Evolutionary conservation across 805 yeast species (phyloP).

Genomic region (Kazachstania martiniae): DNA sequence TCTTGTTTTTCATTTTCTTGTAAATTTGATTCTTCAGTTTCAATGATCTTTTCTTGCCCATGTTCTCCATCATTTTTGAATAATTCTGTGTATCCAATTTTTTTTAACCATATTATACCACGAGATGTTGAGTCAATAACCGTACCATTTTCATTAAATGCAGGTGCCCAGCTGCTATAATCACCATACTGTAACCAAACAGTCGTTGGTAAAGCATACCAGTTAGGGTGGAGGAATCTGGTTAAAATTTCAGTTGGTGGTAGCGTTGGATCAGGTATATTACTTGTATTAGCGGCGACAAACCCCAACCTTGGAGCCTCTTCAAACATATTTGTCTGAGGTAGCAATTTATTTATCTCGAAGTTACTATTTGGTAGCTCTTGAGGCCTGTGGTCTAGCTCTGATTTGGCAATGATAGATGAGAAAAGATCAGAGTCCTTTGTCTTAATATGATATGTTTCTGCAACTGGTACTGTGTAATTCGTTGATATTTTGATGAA

Average conservation of each 20-base stretch:
- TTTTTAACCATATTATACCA: conserved; percentile 44
- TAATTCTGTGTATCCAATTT: conserved; percentile 37
- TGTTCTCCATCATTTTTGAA: conserved; percentile 10
- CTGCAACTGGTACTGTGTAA: conserved; percentile 45
- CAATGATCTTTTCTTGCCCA: conserved; percentile 9
- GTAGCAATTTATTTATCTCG: conserved; percentile 55
- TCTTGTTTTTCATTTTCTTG: conserved; percentile 4
- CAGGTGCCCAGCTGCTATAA: conserved; percentile 52
- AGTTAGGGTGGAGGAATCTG: conserved; percentile 48
- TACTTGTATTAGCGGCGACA: conserved; percentile 35
- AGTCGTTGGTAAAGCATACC: conserved; percentile 54
- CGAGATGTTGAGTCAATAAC: conserved; percentile 42
- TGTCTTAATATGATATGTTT: conserved; percentile 50
- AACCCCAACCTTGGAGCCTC: conserved; percentile 35
- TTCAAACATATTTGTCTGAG: conserved; percentile 30
- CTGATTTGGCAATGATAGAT: conserved; percentile 56
- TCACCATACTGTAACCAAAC: conserved; percentile 50
- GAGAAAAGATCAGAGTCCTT: conserved; percentile 72
- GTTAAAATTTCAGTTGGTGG: conserved; percentile 45
- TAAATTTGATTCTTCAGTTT: conserved; percentile 1
- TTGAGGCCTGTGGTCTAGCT: conserved; percentile 64
- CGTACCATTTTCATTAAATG: conserved; percentile 46
- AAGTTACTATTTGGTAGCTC: conserved; percentile 54
- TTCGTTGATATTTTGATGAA: conserved; percentile 47
- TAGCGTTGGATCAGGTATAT: conserved; percentile 39